Evolutionary conservation across 2,329 filamentous ascomycete genomes (phyloP).

Genomic region (Diaporthe velutina): DNA sequence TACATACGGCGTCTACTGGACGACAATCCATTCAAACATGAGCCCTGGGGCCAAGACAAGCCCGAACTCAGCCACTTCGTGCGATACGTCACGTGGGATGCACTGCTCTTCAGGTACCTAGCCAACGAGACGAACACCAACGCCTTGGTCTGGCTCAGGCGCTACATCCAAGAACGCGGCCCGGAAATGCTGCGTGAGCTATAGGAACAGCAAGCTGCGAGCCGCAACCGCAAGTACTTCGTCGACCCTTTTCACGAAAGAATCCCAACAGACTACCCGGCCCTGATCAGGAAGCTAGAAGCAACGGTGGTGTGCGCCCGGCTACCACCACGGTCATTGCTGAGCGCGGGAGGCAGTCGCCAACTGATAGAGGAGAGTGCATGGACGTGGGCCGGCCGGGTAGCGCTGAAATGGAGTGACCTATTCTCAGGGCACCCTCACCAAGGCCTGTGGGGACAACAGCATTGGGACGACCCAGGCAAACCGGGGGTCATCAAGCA

Average conservation of each 20-base stretch:
- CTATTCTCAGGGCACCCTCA: too few relatives aligned
- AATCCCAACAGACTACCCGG: neutral
- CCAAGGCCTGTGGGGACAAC: too few relatives aligned
- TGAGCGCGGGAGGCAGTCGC: too few relatives aligned
- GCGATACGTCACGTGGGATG: neutral
- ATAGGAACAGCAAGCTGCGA: neutral
- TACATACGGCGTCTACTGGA: neutral
- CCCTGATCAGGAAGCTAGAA: neutral
- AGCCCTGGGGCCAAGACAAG: neutral
- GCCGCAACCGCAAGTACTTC: neutral
- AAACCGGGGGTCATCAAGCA: too few relatives aligned
- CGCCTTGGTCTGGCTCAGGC: neutral
- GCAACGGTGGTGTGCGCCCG: neutral
- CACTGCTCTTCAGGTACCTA: constrained; percentile 6
- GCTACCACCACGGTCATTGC: neutral
- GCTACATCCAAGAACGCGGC: neutral
- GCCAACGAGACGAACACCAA: neutral
- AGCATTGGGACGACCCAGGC: too few relatives aligned
- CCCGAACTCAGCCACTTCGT: neutral
- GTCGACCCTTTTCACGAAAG: neutral
- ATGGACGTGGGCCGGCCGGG: too few relatives aligned
- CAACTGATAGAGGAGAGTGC: too few relatives aligned
- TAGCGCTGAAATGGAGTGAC: too few relatives aligned
- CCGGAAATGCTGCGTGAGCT: neutral
- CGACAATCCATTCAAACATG: neutral